A percentile compares a stretch with the other conserved stretches of the same genome.
These are phyloP conservation scores for Pseudogymnoascus sp. DNA, from an alignment of 2,329 filamentous ascomycete genomes.

Conservation along the genomic window DNA sequence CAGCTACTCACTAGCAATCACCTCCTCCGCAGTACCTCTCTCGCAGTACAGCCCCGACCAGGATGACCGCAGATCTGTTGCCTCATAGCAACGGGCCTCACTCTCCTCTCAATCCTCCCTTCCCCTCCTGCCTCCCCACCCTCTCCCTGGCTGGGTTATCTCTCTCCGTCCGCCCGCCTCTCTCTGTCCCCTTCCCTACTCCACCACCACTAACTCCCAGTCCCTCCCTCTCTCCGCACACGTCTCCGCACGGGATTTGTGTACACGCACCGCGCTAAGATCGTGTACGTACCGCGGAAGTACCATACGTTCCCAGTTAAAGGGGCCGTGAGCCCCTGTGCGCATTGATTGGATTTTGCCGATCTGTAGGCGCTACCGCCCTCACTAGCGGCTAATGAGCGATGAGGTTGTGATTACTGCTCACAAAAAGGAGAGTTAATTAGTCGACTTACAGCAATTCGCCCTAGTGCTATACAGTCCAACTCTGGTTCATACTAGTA, in stretches of 20 bases:
- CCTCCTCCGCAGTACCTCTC: not conserved
- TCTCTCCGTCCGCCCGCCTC: not conserved
- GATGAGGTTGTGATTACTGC: not conserved
- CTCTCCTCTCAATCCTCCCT: not conserved
- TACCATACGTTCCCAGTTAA: not conserved
- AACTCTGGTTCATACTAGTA: not conserved
- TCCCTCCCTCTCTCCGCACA: not conserved
- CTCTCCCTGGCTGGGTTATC: not conserved
- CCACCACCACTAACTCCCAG: not conserved
- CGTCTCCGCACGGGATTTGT: not conserved
- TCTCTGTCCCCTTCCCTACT: not conserved
- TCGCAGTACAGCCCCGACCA: not conserved
- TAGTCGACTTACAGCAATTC: not conserved
- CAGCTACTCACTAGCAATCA: not conserved
- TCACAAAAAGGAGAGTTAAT: not conserved
- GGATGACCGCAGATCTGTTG: constrained; percentile 6
- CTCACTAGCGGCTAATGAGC: not conserved
- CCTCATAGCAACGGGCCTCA: not conserved
- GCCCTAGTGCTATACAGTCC: not conserved
- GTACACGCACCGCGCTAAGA: not conserved
- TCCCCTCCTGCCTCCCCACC: not conserved
- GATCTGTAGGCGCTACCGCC: constrained; percentile 1
- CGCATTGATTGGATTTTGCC: not conserved
- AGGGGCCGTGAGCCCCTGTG: not conserved
- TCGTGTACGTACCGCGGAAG: not conserved